A percentile compares a stretch with the other conserved stretches of the same genome.
phyloP scores from a whole-genome alignment of 148 eudicot species.

The Linanthus parryae region DNA sequence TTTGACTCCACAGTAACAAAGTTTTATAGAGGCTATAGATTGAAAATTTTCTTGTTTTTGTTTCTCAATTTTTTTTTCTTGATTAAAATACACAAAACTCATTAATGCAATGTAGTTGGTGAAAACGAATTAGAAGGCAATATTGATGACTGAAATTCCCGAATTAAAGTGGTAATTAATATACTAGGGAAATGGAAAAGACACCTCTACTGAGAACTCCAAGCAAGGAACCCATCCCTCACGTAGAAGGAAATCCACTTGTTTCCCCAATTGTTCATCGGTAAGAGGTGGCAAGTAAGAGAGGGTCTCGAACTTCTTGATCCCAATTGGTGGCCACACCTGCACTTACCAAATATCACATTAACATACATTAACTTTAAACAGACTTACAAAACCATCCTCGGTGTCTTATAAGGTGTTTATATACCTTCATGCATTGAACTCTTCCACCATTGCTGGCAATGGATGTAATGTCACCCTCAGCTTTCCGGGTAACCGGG shows the following conservation, averaged over 20 bases:
- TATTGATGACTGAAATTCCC: background rate
- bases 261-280: constrained; percentile 19
- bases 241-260: constrained; percentile 53
- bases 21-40: no score
- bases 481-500: constrained; percentile 30
- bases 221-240: constrained; percentile 64
- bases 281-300: constrained; percentile 60
- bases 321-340: constrained; percentile 63
- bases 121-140: background rate
- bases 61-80: no score
- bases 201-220: constrained; percentile 43
- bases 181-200: no score
- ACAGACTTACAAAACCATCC: no score
- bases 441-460: constrained; percentile 47
- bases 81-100: no score
- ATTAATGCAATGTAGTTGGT: no score
- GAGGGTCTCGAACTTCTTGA: constrained; percentile 63
- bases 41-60: no score
- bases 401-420: no score
- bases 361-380: no score
- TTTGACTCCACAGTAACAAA: no score
- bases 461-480: constrained; percentile 28
- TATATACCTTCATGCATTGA: constrained; percentile 45
- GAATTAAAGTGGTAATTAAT: background rate
- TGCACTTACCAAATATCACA: constrained; percentile 5